Conservation (phyloP, 768 basidiomycete genomes). For the Paxillus rubicundulus region DNA sequence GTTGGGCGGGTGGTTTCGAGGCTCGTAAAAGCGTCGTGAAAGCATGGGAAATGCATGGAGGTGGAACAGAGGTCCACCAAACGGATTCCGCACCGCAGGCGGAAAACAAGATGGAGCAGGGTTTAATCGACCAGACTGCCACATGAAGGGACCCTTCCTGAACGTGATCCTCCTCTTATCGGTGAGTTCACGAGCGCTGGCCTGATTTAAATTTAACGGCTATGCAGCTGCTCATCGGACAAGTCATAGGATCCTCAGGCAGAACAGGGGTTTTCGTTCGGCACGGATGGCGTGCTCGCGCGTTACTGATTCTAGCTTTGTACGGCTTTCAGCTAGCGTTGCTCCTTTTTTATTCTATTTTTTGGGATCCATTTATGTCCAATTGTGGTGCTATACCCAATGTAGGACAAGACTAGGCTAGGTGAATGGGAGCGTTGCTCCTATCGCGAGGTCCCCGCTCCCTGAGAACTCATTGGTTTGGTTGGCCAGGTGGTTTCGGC, state of each 20-base stretch:
- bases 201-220: not conserved
- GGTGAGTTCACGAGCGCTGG: too few species aligned
- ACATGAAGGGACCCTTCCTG: too few species aligned
- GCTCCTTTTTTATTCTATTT: too few species aligned
- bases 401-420: too few species aligned
- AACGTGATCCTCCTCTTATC: too few species aligned
- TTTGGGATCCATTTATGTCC: too few species aligned
- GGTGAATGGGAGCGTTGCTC: conserved; percentile 51
- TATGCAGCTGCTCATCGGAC: conserved; percentile 62
- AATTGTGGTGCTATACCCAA: too few species aligned
- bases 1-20: conserved; percentile 57
- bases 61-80: not conserved
- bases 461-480: conserved; percentile 50
- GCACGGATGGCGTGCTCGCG: conserved; percentile 68
- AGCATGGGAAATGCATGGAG: not conserved
- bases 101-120: conserved; percentile 13
- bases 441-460: conserved; percentile 67
- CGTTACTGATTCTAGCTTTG: conserved; percentile 58
- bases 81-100: conserved; percentile 1
- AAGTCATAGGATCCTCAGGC: conserved; percentile 78
- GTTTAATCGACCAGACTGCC: not conserved
- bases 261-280: conserved; percentile 68
- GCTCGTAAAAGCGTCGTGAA: conserved; percentile 39
- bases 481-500: conserved; percentile 57
- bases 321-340: conserved; percentile 54